Percentiles rank a stretch among this genome's conserved stretches.
Conservation (phyloP, 192 early-diverging fungal genomes). For the Funneliformis mosseae region DNA sequence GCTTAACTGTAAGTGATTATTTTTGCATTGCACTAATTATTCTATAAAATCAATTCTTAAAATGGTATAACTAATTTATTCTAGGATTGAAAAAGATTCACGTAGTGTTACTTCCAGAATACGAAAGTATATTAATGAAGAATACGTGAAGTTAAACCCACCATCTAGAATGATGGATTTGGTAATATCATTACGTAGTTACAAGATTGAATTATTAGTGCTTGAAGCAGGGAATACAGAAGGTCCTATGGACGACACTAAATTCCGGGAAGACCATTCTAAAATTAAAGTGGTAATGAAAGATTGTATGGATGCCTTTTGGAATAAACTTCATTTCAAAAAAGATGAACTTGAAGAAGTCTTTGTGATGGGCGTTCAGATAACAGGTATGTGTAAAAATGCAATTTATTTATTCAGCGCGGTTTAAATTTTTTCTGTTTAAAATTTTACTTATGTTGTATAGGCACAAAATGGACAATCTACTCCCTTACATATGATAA, state of each 20-base stretch:
- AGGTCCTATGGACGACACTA: conserved; percentile 19
- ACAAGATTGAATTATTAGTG: too few species aligned
- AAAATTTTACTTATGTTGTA: conserved; percentile 20
- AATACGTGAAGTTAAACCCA: too few species aligned
- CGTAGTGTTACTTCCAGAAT: too few species aligned
- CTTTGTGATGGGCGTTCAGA: conserved; percentile 15
- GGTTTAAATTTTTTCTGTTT: conserved; percentile 16
- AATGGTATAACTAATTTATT: too few species aligned
- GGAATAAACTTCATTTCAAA: conserved; percentile 29
- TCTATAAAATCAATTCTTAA: too few species aligned
- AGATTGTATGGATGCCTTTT: conserved; percentile 14
- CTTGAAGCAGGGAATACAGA: too few species aligned
- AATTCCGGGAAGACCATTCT: conserved; percentile 9
- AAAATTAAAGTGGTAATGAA: conserved; percentile 24
- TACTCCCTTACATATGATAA: conserved; percentile 27
- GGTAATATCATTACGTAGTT: too few species aligned
- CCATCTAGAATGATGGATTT: too few species aligned
- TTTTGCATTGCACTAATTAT: too few species aligned
- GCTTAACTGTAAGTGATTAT: conserved; percentile 22
- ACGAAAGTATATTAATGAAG: too few species aligned
- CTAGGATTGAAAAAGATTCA: too few species aligned
- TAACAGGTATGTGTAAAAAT: conserved; percentile 26
- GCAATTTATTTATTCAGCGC: conserved; percentile 13
- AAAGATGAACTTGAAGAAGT: conserved; percentile 25
- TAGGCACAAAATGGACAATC: conserved; percentile 24